phyloP scores from a whole-genome alignment of 2,329 filamentous ascomycete species.

The Aspergillus uvarum region DNA sequence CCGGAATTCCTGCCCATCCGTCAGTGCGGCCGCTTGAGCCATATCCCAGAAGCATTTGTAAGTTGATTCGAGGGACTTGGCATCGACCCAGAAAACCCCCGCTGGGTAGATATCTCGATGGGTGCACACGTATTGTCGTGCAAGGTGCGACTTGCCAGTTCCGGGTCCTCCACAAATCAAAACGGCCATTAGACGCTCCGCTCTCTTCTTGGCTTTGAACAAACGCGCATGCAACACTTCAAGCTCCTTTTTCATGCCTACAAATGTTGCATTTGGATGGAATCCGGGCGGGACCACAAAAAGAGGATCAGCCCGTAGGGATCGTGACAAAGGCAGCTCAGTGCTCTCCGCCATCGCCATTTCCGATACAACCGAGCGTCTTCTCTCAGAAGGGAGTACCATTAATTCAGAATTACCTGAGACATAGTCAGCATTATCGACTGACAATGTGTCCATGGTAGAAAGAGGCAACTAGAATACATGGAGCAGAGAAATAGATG shows the following conservation, averaged over 20 bases:
- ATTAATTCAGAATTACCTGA: constrained; percentile 29
- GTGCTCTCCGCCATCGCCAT: constrained; percentile 25
- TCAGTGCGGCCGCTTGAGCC: constrained; percentile 56
- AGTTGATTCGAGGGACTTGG: constrained; percentile 59
- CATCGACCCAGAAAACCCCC: constrained; percentile 69
- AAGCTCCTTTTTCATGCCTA: constrained; percentile 61
- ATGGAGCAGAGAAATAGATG: constrained; percentile 7
- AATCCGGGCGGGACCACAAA: constrained; percentile 57
- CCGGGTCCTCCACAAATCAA: constrained; percentile 65
- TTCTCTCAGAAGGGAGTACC: constrained; percentile 26
- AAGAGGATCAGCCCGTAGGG: constrained; percentile 29
- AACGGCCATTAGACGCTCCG: constrained; percentile 61
- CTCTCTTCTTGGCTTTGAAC: constrained; percentile 57
- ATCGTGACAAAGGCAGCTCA: constrained; percentile 23
- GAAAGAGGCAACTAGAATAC: constrained; percentile 17
- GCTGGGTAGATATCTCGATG: constrained; percentile 61
- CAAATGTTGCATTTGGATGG: constrained; percentile 62
- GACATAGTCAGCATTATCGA: constrained; percentile 36
- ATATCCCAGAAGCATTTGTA: constrained; percentile 66
- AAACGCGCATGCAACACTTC: constrained; percentile 60
- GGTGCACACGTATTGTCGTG: constrained; percentile 64
- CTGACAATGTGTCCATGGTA: constrained; percentile 15
- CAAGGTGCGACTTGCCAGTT: constrained; percentile 68
- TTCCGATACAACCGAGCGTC: constrained; percentile 27
- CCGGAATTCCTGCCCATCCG: constrained; percentile 43